Conservation (phyloP, 2,329 filamentous ascomycete genomes). For the Aspergillus novofumigatus region DNA sequence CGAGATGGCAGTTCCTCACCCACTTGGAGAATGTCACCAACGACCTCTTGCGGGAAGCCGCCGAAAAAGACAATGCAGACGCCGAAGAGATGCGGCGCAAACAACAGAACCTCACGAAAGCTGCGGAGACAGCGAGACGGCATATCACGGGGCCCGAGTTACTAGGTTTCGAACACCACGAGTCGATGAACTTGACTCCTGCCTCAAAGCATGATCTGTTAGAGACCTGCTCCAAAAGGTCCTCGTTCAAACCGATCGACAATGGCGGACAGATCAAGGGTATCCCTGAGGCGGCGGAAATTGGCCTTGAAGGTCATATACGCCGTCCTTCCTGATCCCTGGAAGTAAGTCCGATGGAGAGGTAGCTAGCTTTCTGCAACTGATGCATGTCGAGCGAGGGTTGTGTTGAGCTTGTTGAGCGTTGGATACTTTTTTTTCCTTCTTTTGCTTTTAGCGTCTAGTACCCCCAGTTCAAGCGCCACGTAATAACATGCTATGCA, state of each 20-base stretch:
- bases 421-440: background rate
- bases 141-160: slow-evolving; percentile 79
- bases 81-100: slow-evolving; percentile 44
- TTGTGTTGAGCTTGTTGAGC: background rate
- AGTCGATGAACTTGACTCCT: slow-evolving; percentile 28
- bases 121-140: slow-evolving; percentile 70
- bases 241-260: slow-evolving; percentile 20
- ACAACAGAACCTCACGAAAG: slow-evolving; percentile 66
- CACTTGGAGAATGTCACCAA: slow-evolving; percentile 65
- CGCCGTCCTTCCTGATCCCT: slow-evolving; percentile 19
- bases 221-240: slow-evolving; percentile 16
- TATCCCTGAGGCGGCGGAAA: slow-evolving; percentile 52
- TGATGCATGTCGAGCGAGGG: background rate
- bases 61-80: slow-evolving; percentile 37
- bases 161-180: slow-evolving; percentile 66
- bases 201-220: slow-evolving; percentile 20
- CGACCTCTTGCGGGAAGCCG: slow-evolving; percentile 45
- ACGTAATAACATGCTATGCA: background rate
- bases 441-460: background rate
- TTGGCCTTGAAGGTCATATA: slow-evolving; percentile 37
- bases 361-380: background rate
- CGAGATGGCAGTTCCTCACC: slow-evolving; percentile 69
- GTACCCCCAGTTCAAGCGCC: background rate
- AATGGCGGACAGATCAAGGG: slow-evolving; percentile 52
- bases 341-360: background rate